A percentile compares a stretch with the other conserved stretches of the same genome.
Conservation (phyloP, 495 filamentous ascomycete genomes). For the Penicillium cosmopolitanum region DNA sequence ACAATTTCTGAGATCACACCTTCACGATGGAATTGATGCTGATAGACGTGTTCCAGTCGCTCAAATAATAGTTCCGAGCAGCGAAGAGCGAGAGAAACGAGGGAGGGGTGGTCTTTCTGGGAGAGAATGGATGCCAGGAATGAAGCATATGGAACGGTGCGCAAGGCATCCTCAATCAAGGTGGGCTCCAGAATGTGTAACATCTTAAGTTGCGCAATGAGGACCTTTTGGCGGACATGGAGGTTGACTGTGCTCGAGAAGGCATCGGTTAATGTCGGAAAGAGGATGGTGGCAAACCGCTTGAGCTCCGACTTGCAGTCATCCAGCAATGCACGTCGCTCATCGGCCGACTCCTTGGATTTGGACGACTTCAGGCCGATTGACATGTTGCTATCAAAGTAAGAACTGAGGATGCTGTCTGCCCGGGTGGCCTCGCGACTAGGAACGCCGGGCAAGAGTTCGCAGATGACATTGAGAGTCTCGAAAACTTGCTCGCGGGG, state of each 20-base stretch:
- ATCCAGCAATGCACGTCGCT: constrained; percentile 74
- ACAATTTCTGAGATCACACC: constrained; percentile 91
- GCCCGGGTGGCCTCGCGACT: constrained; percentile 44
- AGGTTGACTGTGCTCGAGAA: constrained; percentile 98
- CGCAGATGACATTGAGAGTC: constrained; percentile 96
- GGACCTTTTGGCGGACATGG: constrained; percentile 94
- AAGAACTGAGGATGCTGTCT: constrained; percentile 56
- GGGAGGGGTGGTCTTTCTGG: constrained; percentile 86
- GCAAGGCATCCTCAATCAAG: constrained; percentile 84
- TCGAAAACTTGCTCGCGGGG: constrained; percentile 97
- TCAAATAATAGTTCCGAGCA: constrained; percentile 86
- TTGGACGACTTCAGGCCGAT: constrained; percentile 42
- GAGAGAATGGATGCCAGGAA: constrained; percentile 95
- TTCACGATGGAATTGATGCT: constrained; percentile 96
- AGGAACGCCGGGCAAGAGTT: constrained; percentile 72
- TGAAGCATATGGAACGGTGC: constrained; percentile 95
- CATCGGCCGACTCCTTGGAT: constrained; percentile 70
- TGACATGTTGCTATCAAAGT: constrained; percentile 41
- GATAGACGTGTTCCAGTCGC: constrained; percentile 83
- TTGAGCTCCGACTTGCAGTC: constrained; percentile 83
- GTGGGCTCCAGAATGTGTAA: constrained; percentile 86
- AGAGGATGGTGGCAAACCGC: constrained; percentile 91
- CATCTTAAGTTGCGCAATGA: constrained; percentile 96
- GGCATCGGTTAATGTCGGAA: constrained; percentile 95
- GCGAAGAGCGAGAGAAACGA: constrained; percentile 85